Evolutionary conservation across 148 eudicot genomes (phyloP).

Genomic region (Amaranthus palmeri): DNA sequence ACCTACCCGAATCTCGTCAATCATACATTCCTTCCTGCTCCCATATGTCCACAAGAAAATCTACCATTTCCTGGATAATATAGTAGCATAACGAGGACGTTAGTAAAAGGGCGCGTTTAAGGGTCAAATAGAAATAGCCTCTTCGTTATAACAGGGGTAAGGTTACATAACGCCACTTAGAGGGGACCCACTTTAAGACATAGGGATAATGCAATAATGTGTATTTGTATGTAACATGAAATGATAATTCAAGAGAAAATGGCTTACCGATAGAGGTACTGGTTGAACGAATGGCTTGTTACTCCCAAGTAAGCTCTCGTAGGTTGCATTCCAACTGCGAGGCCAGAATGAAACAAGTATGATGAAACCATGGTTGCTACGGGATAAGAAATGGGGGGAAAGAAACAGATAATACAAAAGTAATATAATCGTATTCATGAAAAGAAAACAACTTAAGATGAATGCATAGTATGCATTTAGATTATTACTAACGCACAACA

Average conservation of each 20-base stretch:
- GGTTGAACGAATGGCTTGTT: conserved; percentile 65
- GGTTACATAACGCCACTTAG: no score
- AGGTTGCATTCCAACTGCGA: conserved; percentile 74
- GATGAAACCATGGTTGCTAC: conserved; percentile 25
- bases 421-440: background rate
- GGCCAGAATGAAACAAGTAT: conserved; percentile 31
- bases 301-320: conserved; percentile 67
- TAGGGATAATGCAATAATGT: no score
- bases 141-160: no score
- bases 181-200: no score
- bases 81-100: background rate
- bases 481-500: no score
- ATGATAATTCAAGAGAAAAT: background rate
- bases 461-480: background rate
- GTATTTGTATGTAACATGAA: no score
- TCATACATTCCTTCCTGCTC: conserved; percentile 87
- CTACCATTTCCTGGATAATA: conserved; percentile 66
- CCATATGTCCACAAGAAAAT: conserved; percentile 82
- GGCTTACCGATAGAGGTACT: conserved; percentile 74
- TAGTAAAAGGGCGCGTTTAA: background rate
- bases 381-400: background rate
- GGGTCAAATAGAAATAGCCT: no score
- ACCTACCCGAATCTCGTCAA: conserved; percentile 28
- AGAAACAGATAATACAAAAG: background rate
- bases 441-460: background rate